Evolutionary conservation across 371 early-diverging fungal genomes (phyloP).

Genomic region (Haplosporangium sp.): DNA sequence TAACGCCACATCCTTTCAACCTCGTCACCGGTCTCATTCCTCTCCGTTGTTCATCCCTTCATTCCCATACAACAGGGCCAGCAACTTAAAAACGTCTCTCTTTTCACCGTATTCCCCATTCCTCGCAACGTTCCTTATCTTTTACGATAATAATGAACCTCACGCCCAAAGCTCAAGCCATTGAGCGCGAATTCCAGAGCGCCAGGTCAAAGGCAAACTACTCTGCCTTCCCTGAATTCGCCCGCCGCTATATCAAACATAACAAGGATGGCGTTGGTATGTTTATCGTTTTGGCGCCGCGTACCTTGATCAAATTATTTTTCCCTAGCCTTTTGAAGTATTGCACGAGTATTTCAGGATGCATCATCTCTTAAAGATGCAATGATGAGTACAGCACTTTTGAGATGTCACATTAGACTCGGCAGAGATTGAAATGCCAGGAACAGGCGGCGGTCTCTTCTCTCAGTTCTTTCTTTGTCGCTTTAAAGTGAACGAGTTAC

Average conservation of each 20-base stretch:
- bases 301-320: not conserved
- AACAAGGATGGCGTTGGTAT: slow-evolving; percentile 73
- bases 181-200: slow-evolving; percentile 39
- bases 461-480: not conserved
- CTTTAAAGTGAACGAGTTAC: slow-evolving; percentile 7
- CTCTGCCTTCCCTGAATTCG: slow-evolving; percentile 64
- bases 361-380: no score
- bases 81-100: not conserved
- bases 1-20: not conserved
- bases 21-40: not conserved
- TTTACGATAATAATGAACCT: slow-evolving; percentile 21
- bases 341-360: no score
- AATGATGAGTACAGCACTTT: not conserved
- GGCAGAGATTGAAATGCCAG: not conserved
- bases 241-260: slow-evolving; percentile 72
- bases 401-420: not conserved
- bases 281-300: not conserved
- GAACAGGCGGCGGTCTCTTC: not conserved
- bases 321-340: no score
- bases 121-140: not conserved
- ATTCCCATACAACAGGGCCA: not conserved
- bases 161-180: slow-evolving; percentile 33
- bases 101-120: not conserved
- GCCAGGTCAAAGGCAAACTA: slow-evolving; percentile 44
- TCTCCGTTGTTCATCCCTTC: not conserved